phyloP scores from a whole-genome alignment of 2,329 filamentous ascomycete species.

The Setomelanomma holmii region DNA sequence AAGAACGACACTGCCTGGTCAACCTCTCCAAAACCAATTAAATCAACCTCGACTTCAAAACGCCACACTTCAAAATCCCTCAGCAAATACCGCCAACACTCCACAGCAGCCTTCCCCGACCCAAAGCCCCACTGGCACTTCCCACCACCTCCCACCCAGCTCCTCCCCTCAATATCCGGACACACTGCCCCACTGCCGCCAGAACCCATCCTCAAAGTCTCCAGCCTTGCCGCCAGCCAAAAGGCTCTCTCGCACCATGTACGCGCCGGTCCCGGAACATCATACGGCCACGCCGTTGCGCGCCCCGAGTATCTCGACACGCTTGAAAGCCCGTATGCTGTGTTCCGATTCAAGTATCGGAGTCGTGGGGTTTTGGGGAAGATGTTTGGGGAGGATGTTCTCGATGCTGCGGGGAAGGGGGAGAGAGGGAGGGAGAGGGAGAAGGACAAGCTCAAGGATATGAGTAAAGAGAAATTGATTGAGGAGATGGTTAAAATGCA shows the following conservation, averaged over 20 bases:
- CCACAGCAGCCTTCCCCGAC: background rate
- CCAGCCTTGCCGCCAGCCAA: conserved; percentile 13
- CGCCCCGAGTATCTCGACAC: conserved; percentile 53
- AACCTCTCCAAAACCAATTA: background rate
- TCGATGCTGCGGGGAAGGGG: too few species aligned
- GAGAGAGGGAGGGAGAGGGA: too few species aligned
- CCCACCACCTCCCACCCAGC: conserved; percentile 9
- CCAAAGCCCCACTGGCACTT: conserved; percentile 45
- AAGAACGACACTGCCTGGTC: background rate
- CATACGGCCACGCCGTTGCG: conserved; percentile 48
- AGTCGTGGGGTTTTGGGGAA: conserved; percentile 39
- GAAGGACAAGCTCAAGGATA: conserved; percentile 24
- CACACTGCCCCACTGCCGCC: conserved; percentile 28
- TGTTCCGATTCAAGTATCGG: conserved; percentile 59
- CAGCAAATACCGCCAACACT: conserved; percentile 15
- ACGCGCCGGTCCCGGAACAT: conserved; percentile 41
- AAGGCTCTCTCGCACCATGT: conserved; percentile 42
- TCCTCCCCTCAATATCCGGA: conserved; percentile 18
- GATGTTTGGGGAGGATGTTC: conserved; percentile 32
- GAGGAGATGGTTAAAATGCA: conserved; percentile 18
- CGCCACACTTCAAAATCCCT: conserved; percentile 21
- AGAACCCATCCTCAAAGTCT: conserved; percentile 32
- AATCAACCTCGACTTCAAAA: background rate
- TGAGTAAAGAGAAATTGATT: conserved; percentile 33
- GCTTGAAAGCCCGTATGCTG: conserved; percentile 48